A percentile compares a stretch with the other conserved stretches of the same genome.
phyloP scores from a whole-genome alignment of 2,329 filamentous ascomycete genomes.

The Dactylellina parvicollis region DNA sequence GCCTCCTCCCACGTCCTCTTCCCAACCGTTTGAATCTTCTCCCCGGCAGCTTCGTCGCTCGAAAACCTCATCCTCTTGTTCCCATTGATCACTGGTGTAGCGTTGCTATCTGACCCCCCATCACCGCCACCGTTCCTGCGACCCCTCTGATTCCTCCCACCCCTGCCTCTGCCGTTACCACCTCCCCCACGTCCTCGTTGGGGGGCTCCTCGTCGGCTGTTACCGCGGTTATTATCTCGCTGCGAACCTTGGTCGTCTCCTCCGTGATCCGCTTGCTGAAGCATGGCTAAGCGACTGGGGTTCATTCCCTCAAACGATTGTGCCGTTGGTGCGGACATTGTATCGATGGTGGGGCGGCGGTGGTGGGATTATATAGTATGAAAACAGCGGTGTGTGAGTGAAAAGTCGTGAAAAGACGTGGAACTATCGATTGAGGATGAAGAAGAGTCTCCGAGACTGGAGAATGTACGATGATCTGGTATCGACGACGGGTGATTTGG shows the following conservation, averaged over 20 bases:
- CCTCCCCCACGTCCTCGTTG: constrained; percentile 8
- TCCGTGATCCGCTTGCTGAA: constrained; percentile 31
- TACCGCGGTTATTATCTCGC: not conserved
- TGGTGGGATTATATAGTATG: constrained; percentile 1
- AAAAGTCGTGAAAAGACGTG: not conserved
- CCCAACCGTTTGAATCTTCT: constrained; percentile 42
- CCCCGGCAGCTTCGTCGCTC: not conserved
- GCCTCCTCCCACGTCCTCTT: constrained; percentile 23
- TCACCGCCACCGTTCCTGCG: not conserved
- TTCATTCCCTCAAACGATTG: constrained; percentile 38
- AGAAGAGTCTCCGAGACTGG: not conserved
- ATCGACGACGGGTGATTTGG: not conserved
- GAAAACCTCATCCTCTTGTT: constrained; percentile 26
- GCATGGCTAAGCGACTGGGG: constrained; percentile 41
- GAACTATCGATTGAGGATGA: not conserved
- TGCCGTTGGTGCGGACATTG: constrained; percentile 24
- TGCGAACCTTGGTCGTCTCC: constrained; percentile 2
- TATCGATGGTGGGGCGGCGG: not conserved
- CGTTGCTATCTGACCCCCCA: not conserved
- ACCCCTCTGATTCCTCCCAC: constrained; percentile 5
- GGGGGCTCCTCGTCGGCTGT: constrained; percentile 1
- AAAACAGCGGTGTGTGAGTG: constrained; percentile 1
- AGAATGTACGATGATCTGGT: constrained; percentile 14
- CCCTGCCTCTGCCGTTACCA: constrained; percentile 12
- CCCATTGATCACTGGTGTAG: not conserved